phyloP scores from a whole-genome alignment of 2,329 filamentous ascomycete genomes.

The Annulohypoxylon truncatum region DNA sequence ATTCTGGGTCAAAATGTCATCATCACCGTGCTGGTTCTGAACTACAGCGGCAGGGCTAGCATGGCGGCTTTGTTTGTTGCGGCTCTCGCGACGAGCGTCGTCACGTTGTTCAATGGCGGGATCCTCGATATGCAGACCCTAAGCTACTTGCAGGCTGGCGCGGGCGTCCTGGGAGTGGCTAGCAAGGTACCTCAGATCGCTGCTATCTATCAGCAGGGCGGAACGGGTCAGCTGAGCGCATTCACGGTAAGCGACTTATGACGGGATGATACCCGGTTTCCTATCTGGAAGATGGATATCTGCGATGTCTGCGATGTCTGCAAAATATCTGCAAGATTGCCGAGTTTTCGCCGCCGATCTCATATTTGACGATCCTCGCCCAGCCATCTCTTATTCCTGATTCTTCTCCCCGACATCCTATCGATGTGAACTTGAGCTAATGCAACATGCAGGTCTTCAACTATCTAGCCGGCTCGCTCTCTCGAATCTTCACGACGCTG shows the following conservation, averaged over 20 bases:
- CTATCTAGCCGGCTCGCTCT: conserved; percentile 91
- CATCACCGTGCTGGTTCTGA: conserved; percentile 87
- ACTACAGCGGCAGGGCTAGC: conserved; percentile 77
- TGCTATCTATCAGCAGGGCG: conserved; percentile 84
- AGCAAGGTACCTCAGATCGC: conserved; percentile 95
- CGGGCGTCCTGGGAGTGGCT: conserved; percentile 83
- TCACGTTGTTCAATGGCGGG: conserved; percentile 74
- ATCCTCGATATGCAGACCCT: conserved; percentile 75
- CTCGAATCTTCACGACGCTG: conserved; percentile 96
- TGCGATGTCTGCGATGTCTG: background rate
- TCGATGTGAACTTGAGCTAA: conserved; percentile 22
- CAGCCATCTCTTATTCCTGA: background rate
- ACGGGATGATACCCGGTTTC: background rate
- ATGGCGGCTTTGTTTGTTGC: conserved; percentile 83
- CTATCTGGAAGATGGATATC: background rate
- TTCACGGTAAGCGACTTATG: conserved; percentile 77
- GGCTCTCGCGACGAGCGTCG: conserved; percentile 75
- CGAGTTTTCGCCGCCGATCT: conserved; percentile 5
- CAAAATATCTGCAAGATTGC: background rate
- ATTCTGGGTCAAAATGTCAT: conserved; percentile 93
- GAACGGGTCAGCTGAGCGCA: conserved; percentile 94
- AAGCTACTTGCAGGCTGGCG: conserved; percentile 83
- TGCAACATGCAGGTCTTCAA: conserved; percentile 84
- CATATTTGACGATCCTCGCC: background rate
- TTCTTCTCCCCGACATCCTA: background rate